phyloP scores from a whole-genome alignment of 352 stramenopile species.

The Phytopythium chamaehyphon region DNA sequence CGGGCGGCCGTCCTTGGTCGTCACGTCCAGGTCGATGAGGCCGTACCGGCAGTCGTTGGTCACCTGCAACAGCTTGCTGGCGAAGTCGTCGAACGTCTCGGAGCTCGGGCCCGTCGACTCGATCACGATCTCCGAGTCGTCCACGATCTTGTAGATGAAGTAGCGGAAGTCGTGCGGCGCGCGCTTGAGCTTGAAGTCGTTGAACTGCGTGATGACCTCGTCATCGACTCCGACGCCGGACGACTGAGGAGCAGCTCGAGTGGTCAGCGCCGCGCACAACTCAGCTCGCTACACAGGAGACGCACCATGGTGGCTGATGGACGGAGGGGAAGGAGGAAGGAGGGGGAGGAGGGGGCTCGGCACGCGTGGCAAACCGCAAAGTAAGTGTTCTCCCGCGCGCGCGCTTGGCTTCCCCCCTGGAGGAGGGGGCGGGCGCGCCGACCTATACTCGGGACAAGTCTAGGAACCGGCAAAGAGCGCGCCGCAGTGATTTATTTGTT shows the following conservation, averaged over 20 bases:
- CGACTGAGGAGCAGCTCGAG: constrained; percentile 63
- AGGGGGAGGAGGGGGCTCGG: constrained; percentile 5
- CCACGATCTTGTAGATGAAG: constrained; percentile 96
- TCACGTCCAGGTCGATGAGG: constrained; percentile 88
- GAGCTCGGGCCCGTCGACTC: constrained; percentile 69
- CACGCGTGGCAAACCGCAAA: constrained; percentile 29
- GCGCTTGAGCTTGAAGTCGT: constrained; percentile 95
- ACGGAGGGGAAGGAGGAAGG: constrained; percentile 5
- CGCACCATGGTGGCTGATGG: constrained; percentile 16
- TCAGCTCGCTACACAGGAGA: no score
- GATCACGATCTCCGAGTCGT: constrained; percentile 92
- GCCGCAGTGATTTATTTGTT: no score
- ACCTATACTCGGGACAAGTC: no score
- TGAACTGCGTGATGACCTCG: constrained; percentile 91
- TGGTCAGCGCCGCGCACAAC: no score
- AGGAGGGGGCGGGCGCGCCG: no score
- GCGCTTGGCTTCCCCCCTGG: no score
- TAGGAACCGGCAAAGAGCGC: no score
- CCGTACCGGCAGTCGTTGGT: constrained; percentile 86
- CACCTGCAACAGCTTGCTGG: constrained; percentile 62
- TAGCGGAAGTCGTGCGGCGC: constrained; percentile 91
- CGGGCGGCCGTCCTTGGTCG: constrained; percentile 84
- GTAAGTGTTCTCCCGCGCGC: constrained; percentile 8
- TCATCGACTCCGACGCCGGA: constrained; percentile 93
- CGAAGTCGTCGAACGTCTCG: constrained; percentile 89